A percentile compares a stretch with the other conserved stretches of the same genome.
These are phyloP conservation scores for Russula lepida DNA, from an alignment of 768 basidiomycete genomes.

Conservation along the genomic window DNA sequence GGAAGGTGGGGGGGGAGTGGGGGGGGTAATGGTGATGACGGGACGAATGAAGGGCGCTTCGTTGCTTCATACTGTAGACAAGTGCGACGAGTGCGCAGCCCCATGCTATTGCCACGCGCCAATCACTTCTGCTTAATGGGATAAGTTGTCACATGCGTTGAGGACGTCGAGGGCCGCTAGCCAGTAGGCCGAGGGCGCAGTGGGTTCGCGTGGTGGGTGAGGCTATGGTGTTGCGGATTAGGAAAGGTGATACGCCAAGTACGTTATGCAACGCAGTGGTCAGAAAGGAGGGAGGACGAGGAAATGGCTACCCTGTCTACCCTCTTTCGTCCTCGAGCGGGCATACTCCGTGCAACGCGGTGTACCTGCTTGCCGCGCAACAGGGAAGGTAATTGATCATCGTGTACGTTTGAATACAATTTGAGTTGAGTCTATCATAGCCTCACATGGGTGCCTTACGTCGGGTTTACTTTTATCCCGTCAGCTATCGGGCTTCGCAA, in stretches of 20 bases:
- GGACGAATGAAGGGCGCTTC: constrained; percentile 23
- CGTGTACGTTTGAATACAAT: no score
- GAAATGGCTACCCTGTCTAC: no score
- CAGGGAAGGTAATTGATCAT: no score
- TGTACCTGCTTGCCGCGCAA: no score
- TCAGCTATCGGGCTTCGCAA: no score
- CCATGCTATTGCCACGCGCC: constrained; percentile 62
- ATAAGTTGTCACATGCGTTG: constrained; percentile 57
- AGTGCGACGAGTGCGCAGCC: constrained; percentile 56
- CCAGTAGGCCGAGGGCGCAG: constrained; percentile 47
- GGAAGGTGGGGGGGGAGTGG: neutral
- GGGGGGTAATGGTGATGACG: no score
- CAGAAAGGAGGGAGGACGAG: neutral
- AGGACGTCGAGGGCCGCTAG: constrained; percentile 64
- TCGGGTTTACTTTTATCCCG: no score
- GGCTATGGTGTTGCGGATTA: constrained; percentile 54
- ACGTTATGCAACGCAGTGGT: constrained; percentile 59
- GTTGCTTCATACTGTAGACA: constrained; percentile 41
- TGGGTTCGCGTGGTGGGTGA: constrained; percentile 48
- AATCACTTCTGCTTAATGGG: constrained; percentile 35
- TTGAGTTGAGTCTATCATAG: no score
- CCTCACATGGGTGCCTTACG: no score
- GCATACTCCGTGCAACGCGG: no score
- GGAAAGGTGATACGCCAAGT: constrained; percentile 53
- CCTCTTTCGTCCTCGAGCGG: no score